Base-by-base conservation (phyloP, 257 asterid species). In the Penstemon eatonii region DNA sequence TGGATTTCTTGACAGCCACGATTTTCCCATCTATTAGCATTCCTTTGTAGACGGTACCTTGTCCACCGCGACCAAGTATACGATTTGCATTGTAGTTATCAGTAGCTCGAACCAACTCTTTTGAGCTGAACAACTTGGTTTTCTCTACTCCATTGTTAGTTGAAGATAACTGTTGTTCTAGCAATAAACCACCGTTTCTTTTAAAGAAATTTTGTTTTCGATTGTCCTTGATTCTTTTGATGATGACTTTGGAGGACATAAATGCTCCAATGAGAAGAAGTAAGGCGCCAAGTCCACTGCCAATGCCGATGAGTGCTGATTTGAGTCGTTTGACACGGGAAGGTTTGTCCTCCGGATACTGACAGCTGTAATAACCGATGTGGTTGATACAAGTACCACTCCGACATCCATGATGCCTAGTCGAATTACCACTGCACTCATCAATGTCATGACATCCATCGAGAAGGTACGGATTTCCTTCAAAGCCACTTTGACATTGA, bases 31-130 rank as follows among this genome's bases (percentile, higher is more conserved):
- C 78, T 6, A 13, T 50, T 39, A 75, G 7, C 86, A 81, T 81
- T 50, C 86, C 83, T 56, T 78, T 81, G 65, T 81, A 78, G 62
- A 78, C 86, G 0, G 81, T 78, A 39, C 86, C 83, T 53, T 82
- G 84, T 56, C 86, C 84, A 4, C 84, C 86, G 0, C 65, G 80
- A 8, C 84, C 87, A 13, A 82, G 72, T 42, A 82, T 18, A 4
- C 83, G 72, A 42, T 78, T 72, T 52, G 70, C 77, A 15, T 55
- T 75, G 10, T 67, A 79, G 13, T 42, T 65, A 65, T 80, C 78
- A 3, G 85, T 80, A 18, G 85, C 80, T 39, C 15, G 53, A 13
- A 63, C 45, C 60, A 77, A 56, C 69, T 77, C 82, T n/a, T 64
- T 47, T 8, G 75, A 74, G 8, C 15, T 62, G 45, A 64, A 81